Percentiles rank a stretch among this genome's conserved stretches.
These are phyloP conservation scores for Plasmopara halstedii DNA, from an alignment of 352 stramenopile genomes.

Conservation along the genomic window DNA sequence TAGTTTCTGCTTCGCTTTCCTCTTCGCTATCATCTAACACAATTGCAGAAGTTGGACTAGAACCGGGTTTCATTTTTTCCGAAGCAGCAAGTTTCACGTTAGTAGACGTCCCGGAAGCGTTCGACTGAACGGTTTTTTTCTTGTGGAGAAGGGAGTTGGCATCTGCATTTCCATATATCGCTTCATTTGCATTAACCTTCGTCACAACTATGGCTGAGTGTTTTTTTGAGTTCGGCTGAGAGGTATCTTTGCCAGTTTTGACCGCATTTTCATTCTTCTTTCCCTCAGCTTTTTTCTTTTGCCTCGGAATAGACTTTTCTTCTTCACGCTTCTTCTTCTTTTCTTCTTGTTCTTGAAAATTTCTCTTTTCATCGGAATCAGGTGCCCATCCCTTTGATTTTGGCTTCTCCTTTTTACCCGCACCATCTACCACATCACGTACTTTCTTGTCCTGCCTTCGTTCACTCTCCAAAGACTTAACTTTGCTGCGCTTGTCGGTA, in stretches of 20 bases:
- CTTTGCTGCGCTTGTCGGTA: constrained; percentile 20
- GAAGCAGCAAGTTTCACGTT: background rate
- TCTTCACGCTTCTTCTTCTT: constrained; percentile 11
- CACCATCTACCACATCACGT: constrained; percentile 28
- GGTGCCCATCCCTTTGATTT: constrained; percentile 28
- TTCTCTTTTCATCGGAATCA: constrained; percentile 35
- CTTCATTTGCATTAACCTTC: constrained; percentile 27
- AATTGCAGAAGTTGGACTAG: constrained; percentile 39
- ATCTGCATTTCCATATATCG: constrained; percentile 2
- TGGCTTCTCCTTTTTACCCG: constrained; percentile 27
- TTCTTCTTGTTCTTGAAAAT: constrained; percentile 18
- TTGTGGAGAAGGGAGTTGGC: constrained; percentile 28
- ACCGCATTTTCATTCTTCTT: constrained; percentile 6
- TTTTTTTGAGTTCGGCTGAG: constrained; percentile 12
- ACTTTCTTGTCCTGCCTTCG: constrained; percentile 10
- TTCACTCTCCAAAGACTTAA: constrained; percentile 6
- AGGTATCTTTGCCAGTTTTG: background rate
- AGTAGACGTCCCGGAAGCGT: background rate
- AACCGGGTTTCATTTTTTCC: constrained; percentile 8
- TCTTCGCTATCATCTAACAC: constrained; percentile 47
- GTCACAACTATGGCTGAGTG: constrained; percentile 20
- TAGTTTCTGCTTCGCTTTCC: constrained; percentile 20
- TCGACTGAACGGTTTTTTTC: constrained; percentile 4
- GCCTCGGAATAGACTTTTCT: constrained; percentile 2
- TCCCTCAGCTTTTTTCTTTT: constrained; percentile 9